These are phyloP conservation scores for Tinospora cordifolia DNA, from an alignment of 164 flowering plant species.

Conservation along the genomic window DNA sequence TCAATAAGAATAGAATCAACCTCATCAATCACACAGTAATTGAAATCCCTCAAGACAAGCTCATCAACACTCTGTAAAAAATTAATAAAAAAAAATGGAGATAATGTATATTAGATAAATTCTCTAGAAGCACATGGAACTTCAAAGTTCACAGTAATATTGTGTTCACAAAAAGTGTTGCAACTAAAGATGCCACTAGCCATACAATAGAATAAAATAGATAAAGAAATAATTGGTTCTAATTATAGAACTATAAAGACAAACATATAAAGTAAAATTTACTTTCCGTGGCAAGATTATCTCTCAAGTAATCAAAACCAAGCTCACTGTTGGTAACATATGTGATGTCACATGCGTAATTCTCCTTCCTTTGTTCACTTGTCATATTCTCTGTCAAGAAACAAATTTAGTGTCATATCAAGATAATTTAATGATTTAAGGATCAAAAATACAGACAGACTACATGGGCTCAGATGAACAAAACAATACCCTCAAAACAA, in stretches of 20 bases:
- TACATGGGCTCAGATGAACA: not conserved
- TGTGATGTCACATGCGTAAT: constrained; percentile 86
- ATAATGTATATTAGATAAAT: constrained; percentile 10
- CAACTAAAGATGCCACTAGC: not conserved
- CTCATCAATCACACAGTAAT: constrained; percentile 93
- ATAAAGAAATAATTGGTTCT: not conserved
- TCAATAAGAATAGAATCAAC: constrained; percentile 99
- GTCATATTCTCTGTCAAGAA: constrained; percentile 86
- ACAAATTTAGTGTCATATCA: constrained; percentile 17
- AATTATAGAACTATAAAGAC: not conserved
- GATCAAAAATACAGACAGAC: not conserved
- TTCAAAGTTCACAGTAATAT: not conserved
- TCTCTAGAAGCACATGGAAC: constrained; percentile 5
- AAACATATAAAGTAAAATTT: constrained; percentile 26
- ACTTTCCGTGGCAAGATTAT: constrained; percentile 99
- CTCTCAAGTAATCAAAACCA: constrained; percentile 97
- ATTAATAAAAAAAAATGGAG: too few species aligned
- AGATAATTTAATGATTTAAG: not conserved
- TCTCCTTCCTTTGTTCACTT: constrained; percentile 88
- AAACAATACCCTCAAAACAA: not conserved
- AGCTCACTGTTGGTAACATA: constrained; percentile 99
- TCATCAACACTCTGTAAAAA: constrained; percentile 88
- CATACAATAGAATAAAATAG: not conserved
- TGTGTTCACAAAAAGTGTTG: not conserved
- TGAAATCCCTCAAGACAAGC: constrained; percentile 82